Base-by-base conservation (phyloP, 176 grass and related monocot genomes). In the Typha latifolia region DNA sequence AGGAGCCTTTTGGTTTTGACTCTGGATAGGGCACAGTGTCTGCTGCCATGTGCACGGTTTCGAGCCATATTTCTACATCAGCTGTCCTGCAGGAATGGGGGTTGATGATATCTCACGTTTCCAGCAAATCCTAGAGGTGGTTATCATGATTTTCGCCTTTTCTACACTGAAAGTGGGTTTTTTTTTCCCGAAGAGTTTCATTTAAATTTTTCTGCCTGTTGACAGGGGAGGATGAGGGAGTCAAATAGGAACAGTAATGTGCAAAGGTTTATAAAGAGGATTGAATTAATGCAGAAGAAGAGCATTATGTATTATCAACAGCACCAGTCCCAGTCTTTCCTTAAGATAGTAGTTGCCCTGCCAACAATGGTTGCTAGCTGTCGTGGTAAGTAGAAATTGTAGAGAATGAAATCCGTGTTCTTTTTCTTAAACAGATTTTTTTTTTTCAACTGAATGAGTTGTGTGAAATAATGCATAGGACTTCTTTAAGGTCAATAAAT, bases 231-330 rank as follows among this genome's bases (percentile, higher is more conserved):
- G 78, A 97, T 97, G 94, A 97, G 77, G 70, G 94, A 97, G 19
- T 97, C 94, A 67, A 97, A 92, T 84, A 92, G 94, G 75, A 97
- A 49, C 61, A 93, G 76, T 78, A 97, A 90, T 73, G 89, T 97
- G 64, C 83, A 59, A 74, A 92, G 86, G 72, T 90, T 97, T 20
- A 79, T 97, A 74, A 93, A 84, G 86, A 80, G 85, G 70, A 66
- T 97, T 73, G 94, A 97, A 49, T 81, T 87, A 69, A 14, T 93
- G 78, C 94, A 93, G 82, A 92, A 86, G 76, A 87, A 97, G 78
- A 97, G 85, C 82, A 93, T 93, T 72, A 97, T 97, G 94, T 87
- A 92, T 82, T 97, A 92, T 70, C 94, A 97, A 77, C 76, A 72
- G 19, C 81, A 81, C 16, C 74, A 80, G 51, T 84, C 81, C 69